Conservation (phyloP, 805 yeast genomes). For the Limtongia smithiae region DNA sequence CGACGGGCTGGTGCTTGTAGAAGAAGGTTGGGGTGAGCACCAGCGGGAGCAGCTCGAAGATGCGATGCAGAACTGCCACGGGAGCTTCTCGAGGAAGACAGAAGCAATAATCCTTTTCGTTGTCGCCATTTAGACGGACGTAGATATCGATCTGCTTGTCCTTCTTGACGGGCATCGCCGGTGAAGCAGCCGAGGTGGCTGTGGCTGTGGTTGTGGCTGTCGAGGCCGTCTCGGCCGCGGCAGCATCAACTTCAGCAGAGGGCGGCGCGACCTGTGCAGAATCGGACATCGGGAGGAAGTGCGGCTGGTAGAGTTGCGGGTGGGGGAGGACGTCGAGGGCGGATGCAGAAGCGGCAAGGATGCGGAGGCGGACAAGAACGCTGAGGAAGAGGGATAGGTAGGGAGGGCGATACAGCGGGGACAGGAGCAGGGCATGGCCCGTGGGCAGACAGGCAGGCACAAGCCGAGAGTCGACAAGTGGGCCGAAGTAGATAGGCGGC, state of each 20-base stretch:
- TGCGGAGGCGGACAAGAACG: no score
- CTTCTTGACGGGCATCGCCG: conserved; percentile 4
- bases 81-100: conserved; percentile 55
- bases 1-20: conserved; percentile 59
- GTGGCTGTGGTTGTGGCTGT: background rate
- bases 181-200: conserved; percentile 1
- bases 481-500: no score
- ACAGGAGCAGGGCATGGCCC: background rate
- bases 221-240: conserved; percentile 3
- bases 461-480: no score
- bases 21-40: conserved; percentile 77
- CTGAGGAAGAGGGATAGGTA: no score
- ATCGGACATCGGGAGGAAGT: background rate
- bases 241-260: background rate
- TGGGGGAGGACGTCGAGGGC: no score
- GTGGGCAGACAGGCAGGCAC: no score
- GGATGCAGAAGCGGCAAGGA: no score
- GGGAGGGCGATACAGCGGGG: background rate
- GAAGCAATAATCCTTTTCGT: conserved; percentile 87
- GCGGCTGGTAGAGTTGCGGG: background rate
- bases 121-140: conserved; percentile 79
- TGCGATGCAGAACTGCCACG: conserved; percentile 55
- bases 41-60: conserved; percentile 67
- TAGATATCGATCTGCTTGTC: conserved; percentile 43
- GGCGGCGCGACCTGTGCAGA: background rate